phyloP scores from a whole-genome alignment of 2,329 filamentous ascomycete species.

The Shiraia sp. region DNA sequence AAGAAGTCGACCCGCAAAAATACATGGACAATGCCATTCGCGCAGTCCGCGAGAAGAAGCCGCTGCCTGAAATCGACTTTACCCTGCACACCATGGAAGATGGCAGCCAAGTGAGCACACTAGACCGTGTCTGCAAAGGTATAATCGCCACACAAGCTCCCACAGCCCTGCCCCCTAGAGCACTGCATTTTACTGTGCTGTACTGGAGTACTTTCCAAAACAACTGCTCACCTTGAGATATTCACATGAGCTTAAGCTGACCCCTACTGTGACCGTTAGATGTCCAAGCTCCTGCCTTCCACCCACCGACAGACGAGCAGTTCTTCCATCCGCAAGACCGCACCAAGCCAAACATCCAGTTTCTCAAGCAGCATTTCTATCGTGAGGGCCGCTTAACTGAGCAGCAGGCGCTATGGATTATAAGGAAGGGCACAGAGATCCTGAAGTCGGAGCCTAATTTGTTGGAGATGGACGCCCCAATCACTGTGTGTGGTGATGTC shows the following conservation, averaged over 20 bases:
- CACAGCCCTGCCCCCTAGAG: not conserved
- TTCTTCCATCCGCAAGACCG: conserved; percentile 88
- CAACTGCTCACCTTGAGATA: conserved; percentile 2
- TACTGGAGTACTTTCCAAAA: not conserved
- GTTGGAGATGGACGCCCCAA: conserved; percentile 98
- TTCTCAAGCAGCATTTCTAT: conserved; percentile 98
- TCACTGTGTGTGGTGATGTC: conserved; percentile 97
- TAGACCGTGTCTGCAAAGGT: conserved; percentile 99
- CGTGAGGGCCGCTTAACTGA: conserved; percentile 95
- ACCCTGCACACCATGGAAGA: conserved; percentile 99
- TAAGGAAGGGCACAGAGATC: conserved; percentile 83
- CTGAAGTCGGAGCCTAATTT: conserved; percentile 90
- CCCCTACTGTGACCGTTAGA: conserved; percentile 59
- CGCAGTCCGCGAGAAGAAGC: conserved; percentile 93
- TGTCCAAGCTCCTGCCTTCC: conserved; percentile 95
- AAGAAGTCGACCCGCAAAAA: conserved; percentile 44
- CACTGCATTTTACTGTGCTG: not conserved
- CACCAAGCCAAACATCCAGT: conserved; percentile 87
- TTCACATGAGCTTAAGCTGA: conserved; percentile 29
- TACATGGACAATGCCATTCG: conserved; percentile 84
- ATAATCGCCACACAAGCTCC: conserved; percentile 29
- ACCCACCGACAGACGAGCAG: conserved; percentile 88
- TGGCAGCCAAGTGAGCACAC: conserved; percentile 89
- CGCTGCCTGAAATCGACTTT: conserved; percentile 97
- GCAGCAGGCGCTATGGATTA: conserved; percentile 95